Conservation (phyloP, 306 rosid species). For the Vigna nakashimae region DNA sequence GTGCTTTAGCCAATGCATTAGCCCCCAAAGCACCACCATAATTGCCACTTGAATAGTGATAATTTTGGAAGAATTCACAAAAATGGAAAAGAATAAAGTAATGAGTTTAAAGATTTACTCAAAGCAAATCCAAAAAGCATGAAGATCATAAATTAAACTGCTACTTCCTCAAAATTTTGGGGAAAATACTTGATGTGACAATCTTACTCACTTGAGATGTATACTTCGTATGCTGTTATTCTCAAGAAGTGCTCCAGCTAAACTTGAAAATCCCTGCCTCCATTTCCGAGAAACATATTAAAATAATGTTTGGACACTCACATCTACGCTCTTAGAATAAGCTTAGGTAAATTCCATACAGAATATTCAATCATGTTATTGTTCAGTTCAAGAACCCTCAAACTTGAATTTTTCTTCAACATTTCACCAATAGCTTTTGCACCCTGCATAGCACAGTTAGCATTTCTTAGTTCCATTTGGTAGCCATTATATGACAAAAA, state of each 20-base stretch:
- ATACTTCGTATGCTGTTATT: slow-evolving; percentile 74
- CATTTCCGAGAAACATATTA: slow-evolving; percentile 55
- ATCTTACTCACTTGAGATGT: slow-evolving; percentile 79
- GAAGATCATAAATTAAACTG: slow-evolving; percentile 17
- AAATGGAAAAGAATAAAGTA: slow-evolving; percentile 43
- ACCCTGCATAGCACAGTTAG: slow-evolving; percentile 63
- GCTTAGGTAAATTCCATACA: slow-evolving; percentile 62
- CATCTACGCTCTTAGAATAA: slow-evolving; percentile 32
- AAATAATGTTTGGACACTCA: slow-evolving; percentile 41
- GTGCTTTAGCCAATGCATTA: slow-evolving; percentile 92
- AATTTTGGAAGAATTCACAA: slow-evolving; percentile 38
- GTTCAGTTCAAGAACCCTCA: slow-evolving; percentile 85
- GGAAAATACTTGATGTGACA: slow-evolving; percentile 31
- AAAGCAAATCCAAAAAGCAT: slow-evolving; percentile 37
- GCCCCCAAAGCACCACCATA: slow-evolving; percentile 99
- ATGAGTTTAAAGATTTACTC: slow-evolving; percentile 19
- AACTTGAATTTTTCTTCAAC: slow-evolving; percentile 85
- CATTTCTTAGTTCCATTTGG: slow-evolving; percentile 43
- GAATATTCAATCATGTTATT: slow-evolving; percentile 95
- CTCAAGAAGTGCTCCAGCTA: slow-evolving; percentile 94
- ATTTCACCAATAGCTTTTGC: slow-evolving; percentile 89
- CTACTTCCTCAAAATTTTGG: slow-evolving; percentile 9
- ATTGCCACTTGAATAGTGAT: slow-evolving; percentile 77
- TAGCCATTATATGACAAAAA: slow-evolving; percentile 29
- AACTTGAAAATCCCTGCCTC: slow-evolving; percentile 95